Base-by-base conservation (phyloP, 208 protist genomes). In the Blechomonas ayalai region DNA sequence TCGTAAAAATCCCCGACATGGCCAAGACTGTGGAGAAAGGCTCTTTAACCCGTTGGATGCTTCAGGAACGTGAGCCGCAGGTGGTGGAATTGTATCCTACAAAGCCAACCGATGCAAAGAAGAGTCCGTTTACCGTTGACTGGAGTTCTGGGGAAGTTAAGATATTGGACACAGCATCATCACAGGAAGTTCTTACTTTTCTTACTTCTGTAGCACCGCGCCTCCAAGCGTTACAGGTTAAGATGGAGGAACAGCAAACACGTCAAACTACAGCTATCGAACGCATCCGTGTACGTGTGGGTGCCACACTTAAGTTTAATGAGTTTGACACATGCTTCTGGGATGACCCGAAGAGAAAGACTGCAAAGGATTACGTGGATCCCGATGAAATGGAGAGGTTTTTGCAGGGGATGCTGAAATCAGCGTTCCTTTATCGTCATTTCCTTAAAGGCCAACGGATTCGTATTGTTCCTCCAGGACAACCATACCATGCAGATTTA, bases 131-230 rank as follows among this genome's bases (percentile, higher is more conserved):
- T 58, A 55, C 59, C 28, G 82, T 94, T 0, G 84, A 93, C 52
- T 94, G 82, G 80, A 67, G 64, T n/a, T 60, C 85, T 1, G 89
- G 89, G 0, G 73, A 75, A n/a, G 89, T 89, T 3, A 73, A 76
- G 34, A 72, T 96, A 23, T 44, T 93, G 19, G 89, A 96, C 66
- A 88, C 82, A 3, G 81, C 82, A 7, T 90, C 82, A 13, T 67
- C 84, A 31, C 79, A 89, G 41, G 85, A 96, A 24, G 62, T 94
- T 51, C 54, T 94, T 5, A 86, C 77, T 1, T 96, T 96, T 78
- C 50, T 96, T 9, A 54, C 59, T 0, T 89, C 80, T 4, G 72
- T 81, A 8, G 89, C 89, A 4, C 89, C 67, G 26, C 74, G 85
- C n/a, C 68, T 92, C n/a, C 82, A 96, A 46, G 71, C 82, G 6